phyloP scores from a whole-genome alignment of 139 green algal genomes.

The Gonium pectorale region DNA sequence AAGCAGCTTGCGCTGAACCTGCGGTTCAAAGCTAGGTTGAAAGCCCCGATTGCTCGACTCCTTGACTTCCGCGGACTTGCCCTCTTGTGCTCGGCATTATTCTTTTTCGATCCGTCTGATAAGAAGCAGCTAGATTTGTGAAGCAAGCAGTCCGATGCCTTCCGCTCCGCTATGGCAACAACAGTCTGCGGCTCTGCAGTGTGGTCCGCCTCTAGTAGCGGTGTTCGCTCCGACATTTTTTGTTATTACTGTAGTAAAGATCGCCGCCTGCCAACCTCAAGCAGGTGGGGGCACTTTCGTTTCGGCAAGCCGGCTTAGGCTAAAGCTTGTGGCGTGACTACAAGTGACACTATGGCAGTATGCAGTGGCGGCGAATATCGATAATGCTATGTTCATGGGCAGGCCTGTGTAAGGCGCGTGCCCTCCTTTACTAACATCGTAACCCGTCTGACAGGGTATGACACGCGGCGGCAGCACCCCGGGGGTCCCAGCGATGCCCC shows the following conservation, averaged over 20 bases:
- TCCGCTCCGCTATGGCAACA: background rate
- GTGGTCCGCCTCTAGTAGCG: background rate
- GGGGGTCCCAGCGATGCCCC: no score
- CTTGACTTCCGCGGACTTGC: background rate
- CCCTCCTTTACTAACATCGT: no score
- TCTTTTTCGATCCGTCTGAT: slow-evolving; percentile 17
- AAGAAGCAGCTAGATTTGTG: slow-evolving; percentile 14
- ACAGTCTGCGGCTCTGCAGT: background rate
- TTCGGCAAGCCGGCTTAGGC: background rate
- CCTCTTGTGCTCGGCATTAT: slow-evolving; percentile 14
- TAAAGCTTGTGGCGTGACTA: background rate
- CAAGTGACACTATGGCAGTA: background rate
- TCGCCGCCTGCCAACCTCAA: no score
- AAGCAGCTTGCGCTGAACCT: slow-evolving; percentile 69
- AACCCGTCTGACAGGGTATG: no score
- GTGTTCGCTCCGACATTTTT: slow-evolving; percentile 27
- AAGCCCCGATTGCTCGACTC: background rate
- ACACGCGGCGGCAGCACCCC: no score
- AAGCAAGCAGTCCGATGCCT: slow-evolving; percentile 2
- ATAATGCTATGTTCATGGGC: no score
- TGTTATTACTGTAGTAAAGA: no score
- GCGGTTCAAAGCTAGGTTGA: background rate
- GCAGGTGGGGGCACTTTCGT: no score
- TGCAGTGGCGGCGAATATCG: no score
- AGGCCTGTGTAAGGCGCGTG: no score